A percentile compares a stretch with the other conserved stretches of the same genome.
Conservation (phyloP, 371 early-diverging fungal genomes). For the Actinomucor elegans region DNA sequence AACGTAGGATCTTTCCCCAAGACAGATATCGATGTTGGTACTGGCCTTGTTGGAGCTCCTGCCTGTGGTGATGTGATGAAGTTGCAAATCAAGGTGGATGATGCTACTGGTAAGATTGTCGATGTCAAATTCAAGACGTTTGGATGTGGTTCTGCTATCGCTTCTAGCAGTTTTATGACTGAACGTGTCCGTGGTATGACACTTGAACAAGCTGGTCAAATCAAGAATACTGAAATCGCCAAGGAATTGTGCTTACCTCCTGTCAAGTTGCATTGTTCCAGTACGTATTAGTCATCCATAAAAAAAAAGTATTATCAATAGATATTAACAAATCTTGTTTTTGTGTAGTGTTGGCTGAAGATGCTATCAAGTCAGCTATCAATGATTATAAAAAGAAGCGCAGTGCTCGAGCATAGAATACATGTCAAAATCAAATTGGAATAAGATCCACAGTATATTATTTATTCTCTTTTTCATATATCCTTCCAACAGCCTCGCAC, state of each 20-base stretch:
- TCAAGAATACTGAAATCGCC: constrained; percentile 98
- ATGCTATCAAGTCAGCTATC: constrained; percentile 98
- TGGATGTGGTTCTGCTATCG: constrained; percentile 99
- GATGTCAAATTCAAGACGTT: constrained; percentile 99
- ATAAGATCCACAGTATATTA: too few relatives aligned
- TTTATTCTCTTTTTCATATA: too few relatives aligned
- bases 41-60: constrained; percentile 98
- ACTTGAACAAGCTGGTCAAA: constrained; percentile 86
- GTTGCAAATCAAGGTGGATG: constrained; percentile 96
- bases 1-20: constrained; percentile 97
- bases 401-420: too few relatives aligned
- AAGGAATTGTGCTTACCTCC: constrained; percentile 96
- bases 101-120: constrained; percentile 83
- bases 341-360: constrained; percentile 94
- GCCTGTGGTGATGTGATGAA: constrained; percentile 99
- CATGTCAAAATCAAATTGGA: too few relatives aligned
- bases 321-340: too few relatives aligned
- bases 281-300: constrained; percentile 51
- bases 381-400: constrained; percentile 84
- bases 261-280: constrained; percentile 98
- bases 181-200: constrained; percentile 95
- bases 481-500: too few relatives aligned
- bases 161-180: constrained; percentile 91
- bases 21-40: constrained; percentile 87
- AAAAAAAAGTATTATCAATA: too few relatives aligned